Evolutionary conservation across 495 filamentous ascomycete genomes (phyloP), one percentile per base, ranked within the genome.

Genomic region (Penicillium canariense): DNA sequence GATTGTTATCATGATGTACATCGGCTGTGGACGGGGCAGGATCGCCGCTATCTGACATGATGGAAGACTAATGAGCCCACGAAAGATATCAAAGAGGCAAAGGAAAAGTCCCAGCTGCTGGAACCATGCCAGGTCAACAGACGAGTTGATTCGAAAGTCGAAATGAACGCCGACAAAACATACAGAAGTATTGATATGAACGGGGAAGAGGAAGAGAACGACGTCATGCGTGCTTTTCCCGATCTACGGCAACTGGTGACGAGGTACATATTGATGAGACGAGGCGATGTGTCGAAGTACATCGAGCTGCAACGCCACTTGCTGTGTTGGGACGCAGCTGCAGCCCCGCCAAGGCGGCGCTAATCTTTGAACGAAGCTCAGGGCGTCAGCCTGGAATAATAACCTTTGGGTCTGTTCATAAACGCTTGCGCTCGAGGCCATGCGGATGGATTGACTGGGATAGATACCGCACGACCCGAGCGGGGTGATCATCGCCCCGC

Each of bases 11-110:
- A 25, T 48, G 42, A 39, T 59, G 61, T 2, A 65, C 54, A n/a
- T 65, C 62, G 34, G 54, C 56, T 17, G 60, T 56, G 5, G 68
- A 60, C 9, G 72, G 68, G 10, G 61, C 58, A 49, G 66, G 52
- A 18, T 7, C 43, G 18, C 52, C 48, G 17, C 56, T 55, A 42
- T 46, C 23, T 14, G 60, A 56, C 60, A 62, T 62, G 31, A 34
- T 54, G 40, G 39, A 46, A 14, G n/a, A 18, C 9, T 11, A 9
- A 0, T 3, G 43, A 15, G 4, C 26, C 10, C 15, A 27, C 10
- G 42, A 18, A 45, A 46, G 2, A 17, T 11, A n/a, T 25, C 5
- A 5, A 11, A n/a, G 12, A 11, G n/a, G 3, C 10, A 22, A 40
- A 28, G 25, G 25, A 23, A 4, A 2, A 15, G 28, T 8, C 15